Conservation (phyloP, 2,329 filamentous ascomycete species). For the Emergomyces africanus region DNA sequence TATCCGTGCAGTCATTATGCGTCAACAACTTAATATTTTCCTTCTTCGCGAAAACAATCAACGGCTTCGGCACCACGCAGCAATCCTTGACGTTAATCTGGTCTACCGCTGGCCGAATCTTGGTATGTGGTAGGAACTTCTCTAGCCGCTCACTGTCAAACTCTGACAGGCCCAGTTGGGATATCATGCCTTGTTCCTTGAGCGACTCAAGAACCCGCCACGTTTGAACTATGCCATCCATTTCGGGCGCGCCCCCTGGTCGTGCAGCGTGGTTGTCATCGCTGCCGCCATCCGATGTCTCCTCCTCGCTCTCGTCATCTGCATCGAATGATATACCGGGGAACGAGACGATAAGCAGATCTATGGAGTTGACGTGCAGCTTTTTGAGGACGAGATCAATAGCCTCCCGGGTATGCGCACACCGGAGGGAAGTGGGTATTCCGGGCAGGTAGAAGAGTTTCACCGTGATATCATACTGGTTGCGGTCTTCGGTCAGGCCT, state of each 20-base stretch:
- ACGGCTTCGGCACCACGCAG: conserved; percentile 83
- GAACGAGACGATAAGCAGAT: conserved; percentile 86
- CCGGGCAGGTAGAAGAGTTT: conserved; percentile 87
- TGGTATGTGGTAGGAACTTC: conserved; percentile 60
- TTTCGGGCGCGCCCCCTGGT: conserved; percentile 34
- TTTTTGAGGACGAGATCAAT: conserved; percentile 69
- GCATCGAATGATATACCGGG: conserved; percentile 89
- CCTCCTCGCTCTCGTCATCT: conserved; percentile 50
- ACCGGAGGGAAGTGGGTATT: conserved; percentile 51
- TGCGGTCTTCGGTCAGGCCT: conserved; percentile 65
- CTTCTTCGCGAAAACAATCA: conserved; percentile 72
- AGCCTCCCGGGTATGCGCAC: conserved; percentile 62
- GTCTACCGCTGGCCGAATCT: conserved; percentile 66
- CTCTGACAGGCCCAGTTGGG: conserved; percentile 73
- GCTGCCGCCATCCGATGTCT: conserved; percentile 20
- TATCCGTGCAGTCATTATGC: conserved; percentile 87
- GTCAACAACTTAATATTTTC: conserved; percentile 78
- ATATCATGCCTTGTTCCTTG: conserved; percentile 56
- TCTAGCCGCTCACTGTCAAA: conserved; percentile 74
- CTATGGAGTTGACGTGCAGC: conserved; percentile 60
- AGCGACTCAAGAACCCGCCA: conserved; percentile 59
- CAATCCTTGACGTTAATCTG: conserved; percentile 96
- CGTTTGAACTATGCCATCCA: conserved; percentile 54
- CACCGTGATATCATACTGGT: conserved; percentile 85
- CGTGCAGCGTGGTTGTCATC: neutral